Base-by-base conservation (phyloP, 306 rosid species). In the Quercus parvula region DNA sequence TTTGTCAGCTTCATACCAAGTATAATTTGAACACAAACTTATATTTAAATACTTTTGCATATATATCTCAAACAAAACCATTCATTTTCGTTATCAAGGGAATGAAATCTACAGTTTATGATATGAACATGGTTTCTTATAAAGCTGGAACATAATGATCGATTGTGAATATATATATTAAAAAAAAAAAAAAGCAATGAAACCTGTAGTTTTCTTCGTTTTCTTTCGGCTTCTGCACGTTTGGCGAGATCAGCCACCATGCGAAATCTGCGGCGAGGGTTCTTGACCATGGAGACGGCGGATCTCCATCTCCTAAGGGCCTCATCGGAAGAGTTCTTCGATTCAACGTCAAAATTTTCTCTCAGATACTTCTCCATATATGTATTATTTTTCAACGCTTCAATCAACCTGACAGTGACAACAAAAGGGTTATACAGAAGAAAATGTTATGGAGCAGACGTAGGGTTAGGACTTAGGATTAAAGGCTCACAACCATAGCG, bases 261-360 rank as follows among this genome's bases (percentile, higher is more conserved):
- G 62, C 98, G 97, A 67, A 95, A 95, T 27, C 99, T 86, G 35
- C 99, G 98, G 38, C 94, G 94, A 9, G 92, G 98, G 62, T 95
- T 95, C 84, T 93, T 92, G 83, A 95, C 92, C 75, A 93, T 74
- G 63, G 98, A 69, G 27, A 92, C 97, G 6, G 97, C 98, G 10
- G 92, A 83, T 87, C 99, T 81, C 99, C 98, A 95, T 78, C 98
- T 86, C 80, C 56, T 83, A 46, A 90, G 84, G 31, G 91, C 88
- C 14, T 81, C 92, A 52, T 85, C 87, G 2, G 96, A 70, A 3
- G 97, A 88, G 5, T 89, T 79, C 78, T 95, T 92, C 9, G 88
- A 81, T 25, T 90, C 88, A 15, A 91, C 89, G 46, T 75, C 77
- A 56, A 95, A 95, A 84, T 95, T 88, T 44, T 81, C 86, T 78